Base-by-base conservation (phyloP, 257 asterid genomes). In the Sherardia arvensis region DNA sequence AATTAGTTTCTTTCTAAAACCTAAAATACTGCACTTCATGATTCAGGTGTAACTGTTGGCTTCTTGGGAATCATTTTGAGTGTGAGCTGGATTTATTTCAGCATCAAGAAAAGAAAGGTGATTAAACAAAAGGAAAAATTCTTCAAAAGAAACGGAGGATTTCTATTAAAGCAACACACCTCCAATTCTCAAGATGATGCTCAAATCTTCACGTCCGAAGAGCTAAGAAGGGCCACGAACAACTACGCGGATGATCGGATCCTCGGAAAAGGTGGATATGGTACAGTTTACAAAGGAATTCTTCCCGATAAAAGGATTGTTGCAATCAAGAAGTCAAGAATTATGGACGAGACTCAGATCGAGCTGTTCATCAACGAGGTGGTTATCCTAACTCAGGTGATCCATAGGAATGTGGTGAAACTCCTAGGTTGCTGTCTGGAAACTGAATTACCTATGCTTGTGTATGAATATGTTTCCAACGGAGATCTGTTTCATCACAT, bases 341-440 rank as follows among this genome's bases (percentile, higher is more conserved):
- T 79, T 0, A 76, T 84, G 78, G 87, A 84, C 0, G 74, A 78
- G 26, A 65, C 21, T 14, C 87, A 82, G 21, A 77, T 86, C 15
- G 84, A 84, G 64, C 77, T 73, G 67, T 86, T 86, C 78, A 84
- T 86, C 48, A 86, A 86, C 38, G 95, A 81, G 75, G 84, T 1
- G n/a, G n/a, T n/a, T n/a, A n/a, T n/a, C n/a, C n/a, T n/a, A n/a
- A n/a, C n/a, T n/a, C n/a, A n/a, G n/a, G n/a, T n/a, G n/a, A n/a
- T n/a, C n/a, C n/a, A n/a, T n/a, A n/a, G n/a, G n/a, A n/a, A n/a
- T n/a, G n/a, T n/a, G n/a, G n/a, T n/a, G n/a, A n/a, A n/a, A n/a
- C n/a, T n/a, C n/a, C n/a, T n/a, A n/a, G n/a, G n/a, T n/a, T n/a
- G n/a, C n/a, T n/a, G n/a, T n/a, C n/a, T n/a, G n/a, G n/a, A n/a